Percentiles rank a stretch among this genome's conserved stretches.
Evolutionary conservation across 2,329 filamentous ascomycete species (phyloP).

Genomic region (Aaosphaeria arxii): DNA sequence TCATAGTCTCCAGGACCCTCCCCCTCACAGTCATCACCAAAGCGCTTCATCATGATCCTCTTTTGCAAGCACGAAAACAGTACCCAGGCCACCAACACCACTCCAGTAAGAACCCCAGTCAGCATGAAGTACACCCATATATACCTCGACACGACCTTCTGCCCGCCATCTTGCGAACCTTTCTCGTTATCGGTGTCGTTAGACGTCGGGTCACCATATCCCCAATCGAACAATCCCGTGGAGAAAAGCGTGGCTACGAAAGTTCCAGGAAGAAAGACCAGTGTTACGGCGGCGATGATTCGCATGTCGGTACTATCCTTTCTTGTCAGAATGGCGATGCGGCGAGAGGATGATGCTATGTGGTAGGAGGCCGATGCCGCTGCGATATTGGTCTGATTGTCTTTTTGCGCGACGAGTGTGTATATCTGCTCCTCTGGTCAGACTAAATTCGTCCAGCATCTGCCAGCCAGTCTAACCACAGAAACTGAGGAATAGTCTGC

Average conservation of each 20-base stretch:
- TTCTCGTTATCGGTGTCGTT: neutral
- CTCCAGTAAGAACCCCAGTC: slow-evolving; percentile 9
- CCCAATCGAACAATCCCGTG: slow-evolving; percentile 12
- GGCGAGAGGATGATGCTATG: slow-evolving; percentile 11
- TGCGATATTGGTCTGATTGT: slow-evolving; percentile 14
- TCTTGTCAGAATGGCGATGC: slow-evolving; percentile 16
- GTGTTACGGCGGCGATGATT: slow-evolving; percentile 16
- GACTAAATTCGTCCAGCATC: neutral
- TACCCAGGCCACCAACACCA: slow-evolving; percentile 12
- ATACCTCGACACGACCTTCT: slow-evolving; percentile 7
- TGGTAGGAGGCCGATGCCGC: slow-evolving; percentile 9
- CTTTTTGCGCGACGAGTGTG: slow-evolving; percentile 13
- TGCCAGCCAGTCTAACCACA: too few relatives aligned
- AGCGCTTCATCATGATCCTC: slow-evolving; percentile 8
- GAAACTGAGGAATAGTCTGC: too few relatives aligned
- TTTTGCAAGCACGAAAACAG: slow-evolving; percentile 13
- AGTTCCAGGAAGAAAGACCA: slow-evolving; percentile 18
- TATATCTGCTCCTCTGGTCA: slow-evolving; percentile 8
- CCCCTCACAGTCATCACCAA: neutral
- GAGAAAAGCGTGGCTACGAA: slow-evolving; percentile 18
- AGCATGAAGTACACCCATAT: slow-evolving; percentile 17
- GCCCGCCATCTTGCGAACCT: neutral
- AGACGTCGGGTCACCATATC: slow-evolving; percentile 4
- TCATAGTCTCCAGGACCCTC: slow-evolving; percentile 1
- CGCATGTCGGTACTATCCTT: slow-evolving; percentile 20